A percentile compares a stretch with the other conserved stretches of the same genome.
These are phyloP conservation scores for Tripidium arundinaceum DNA, from an alignment of 202 grass and related monocot species.

Conservation along the genomic window DNA sequence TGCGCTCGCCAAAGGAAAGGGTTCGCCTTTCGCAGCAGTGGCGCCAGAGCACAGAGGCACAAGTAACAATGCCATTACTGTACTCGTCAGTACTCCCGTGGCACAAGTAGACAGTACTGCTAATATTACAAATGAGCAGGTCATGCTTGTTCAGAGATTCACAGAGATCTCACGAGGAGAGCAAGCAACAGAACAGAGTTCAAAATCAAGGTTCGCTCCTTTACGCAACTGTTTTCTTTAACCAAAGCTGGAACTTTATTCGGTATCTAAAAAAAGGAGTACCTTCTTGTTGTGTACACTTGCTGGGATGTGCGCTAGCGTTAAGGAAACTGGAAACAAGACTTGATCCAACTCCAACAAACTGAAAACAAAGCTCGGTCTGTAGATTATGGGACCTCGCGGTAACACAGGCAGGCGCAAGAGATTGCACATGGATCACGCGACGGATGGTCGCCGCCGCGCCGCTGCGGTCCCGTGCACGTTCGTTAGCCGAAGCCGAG, in stretches of 20 bases:
- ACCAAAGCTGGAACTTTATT: no score
- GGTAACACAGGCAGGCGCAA: not conserved
- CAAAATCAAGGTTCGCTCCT: no score
- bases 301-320: not conserved
- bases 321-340: not conserved
- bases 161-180: not conserved
- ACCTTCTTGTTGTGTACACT: no score
- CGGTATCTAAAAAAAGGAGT: no score
- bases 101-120: not conserved
- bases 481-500: not conserved
- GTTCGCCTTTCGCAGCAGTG: not conserved
- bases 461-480: not conserved
- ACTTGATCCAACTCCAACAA: not conserved
- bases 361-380: not conserved
- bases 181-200: not conserved
- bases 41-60: not conserved
- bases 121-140: not conserved
- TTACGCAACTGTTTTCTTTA: no score
- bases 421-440: not conserved
- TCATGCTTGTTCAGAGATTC: not conserved
- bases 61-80: not conserved
- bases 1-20: no score
- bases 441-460: not conserved
- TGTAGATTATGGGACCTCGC: no score
- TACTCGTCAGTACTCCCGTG: not conserved